A percentile compares a stretch with the other conserved stretches of the same genome.
phyloP scores from a whole-genome alignment of 2,329 filamentous ascomycete species.

The Arachnopeziza araneosa region DNA sequence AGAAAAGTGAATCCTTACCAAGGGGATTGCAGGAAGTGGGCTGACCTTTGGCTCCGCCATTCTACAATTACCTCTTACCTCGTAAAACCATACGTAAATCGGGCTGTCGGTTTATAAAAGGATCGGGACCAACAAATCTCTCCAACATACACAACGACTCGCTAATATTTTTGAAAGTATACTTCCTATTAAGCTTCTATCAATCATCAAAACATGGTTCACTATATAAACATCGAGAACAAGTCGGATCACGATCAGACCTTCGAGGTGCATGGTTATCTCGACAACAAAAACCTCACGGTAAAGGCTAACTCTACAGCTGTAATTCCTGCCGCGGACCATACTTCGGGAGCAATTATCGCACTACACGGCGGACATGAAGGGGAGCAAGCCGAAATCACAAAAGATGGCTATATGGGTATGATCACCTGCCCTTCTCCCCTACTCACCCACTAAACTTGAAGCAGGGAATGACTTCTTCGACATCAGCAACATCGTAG shows the following conservation, averaged over 20 bases:
- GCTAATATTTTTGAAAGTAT: background rate
- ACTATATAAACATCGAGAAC: conserved; percentile 32
- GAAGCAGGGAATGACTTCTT: conserved; percentile 30
- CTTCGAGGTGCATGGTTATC: conserved; percentile 36
- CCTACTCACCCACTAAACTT: background rate
- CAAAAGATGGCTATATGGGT: conserved; percentile 31
- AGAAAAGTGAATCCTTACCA: no score
- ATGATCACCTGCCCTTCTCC: background rate
- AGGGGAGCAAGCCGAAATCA: conserved; percentile 37
- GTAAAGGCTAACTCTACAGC: conserved; percentile 27
- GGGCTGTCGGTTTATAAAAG: no score
- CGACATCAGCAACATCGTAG: conserved; percentile 33
- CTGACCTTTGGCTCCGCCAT: no score
- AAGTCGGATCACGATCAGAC: conserved; percentile 32
- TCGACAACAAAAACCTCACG: conserved; percentile 31
- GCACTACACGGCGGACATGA: conserved; percentile 35
- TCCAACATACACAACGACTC: background rate
- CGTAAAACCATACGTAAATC: no score
- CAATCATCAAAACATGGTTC: conserved; percentile 1
- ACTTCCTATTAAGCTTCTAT: background rate
- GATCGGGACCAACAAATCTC: no score
- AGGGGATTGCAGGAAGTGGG: no score
- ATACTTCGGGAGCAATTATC: conserved; percentile 35
- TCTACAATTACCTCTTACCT: no score
- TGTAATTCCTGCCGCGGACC: conserved; percentile 30